Evolutionary conservation across 2,329 filamentous ascomycete genomes (phyloP), one percentile per base, ranked within the genome.

Genomic region (Claviceps sp.): DNA sequence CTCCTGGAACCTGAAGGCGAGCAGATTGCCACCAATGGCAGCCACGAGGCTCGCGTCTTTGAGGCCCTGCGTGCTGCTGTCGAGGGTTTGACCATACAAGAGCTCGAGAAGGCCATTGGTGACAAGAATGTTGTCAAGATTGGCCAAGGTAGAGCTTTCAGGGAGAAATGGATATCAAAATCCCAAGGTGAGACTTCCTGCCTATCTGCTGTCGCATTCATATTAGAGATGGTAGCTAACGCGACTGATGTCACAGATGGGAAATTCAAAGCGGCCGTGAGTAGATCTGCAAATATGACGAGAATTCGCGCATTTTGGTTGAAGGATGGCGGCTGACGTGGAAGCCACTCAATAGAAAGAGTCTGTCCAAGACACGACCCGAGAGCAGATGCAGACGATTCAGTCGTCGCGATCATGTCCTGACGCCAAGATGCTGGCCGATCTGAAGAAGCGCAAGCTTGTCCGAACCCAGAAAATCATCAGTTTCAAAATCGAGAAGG

Each of bases 71-170:
- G 78, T 59, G 73, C 78, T 58, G 83, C 85, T 34, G 66, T 89
- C 58, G 89, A 91, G 63, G 90, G 89, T 22, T 75, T 96, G 67
- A 85, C 86, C 58, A 85, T 97, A 55, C 73, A 78, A 57, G 87
- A 91, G 58, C 73, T 90, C 52, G 78, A 84, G 69, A 73, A 73
- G 64, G 73, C 73, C 51, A 82, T 91, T 57, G 85, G 86, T 52
- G 81, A 86, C 67, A 87, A 87, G 67, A 82, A 73, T 47, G 84
- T 80, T 45, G 76, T 84, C 48, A 91, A 88, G 71, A 75, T 96
- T 55, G 93, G 93, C n/a, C 86, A 93, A 66, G 89, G 89, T 61
- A 95, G 93, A 72, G 91, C 91, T 38, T 95, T 97, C 74, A 94
- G 80, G 65, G 78, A 82, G 68, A 84, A 83, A 65, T 86, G 82